Base-by-base conservation (phyloP, 805 yeast genomes). In the Pichia cephalocereana region DNA sequence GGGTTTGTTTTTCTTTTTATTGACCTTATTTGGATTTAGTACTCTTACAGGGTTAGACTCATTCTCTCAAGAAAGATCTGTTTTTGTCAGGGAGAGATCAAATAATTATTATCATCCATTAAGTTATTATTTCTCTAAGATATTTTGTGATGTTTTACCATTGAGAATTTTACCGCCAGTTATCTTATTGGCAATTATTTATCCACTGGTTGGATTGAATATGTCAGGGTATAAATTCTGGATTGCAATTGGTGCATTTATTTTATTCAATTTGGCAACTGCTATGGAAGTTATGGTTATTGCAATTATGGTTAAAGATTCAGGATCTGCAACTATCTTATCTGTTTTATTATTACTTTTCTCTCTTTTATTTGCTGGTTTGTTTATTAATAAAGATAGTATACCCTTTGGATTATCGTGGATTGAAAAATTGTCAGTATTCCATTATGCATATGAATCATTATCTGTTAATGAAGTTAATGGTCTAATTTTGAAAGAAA, bases 371-470 rank as follows among this genome's bases (percentile, higher is more conserved):
- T 93, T 93, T 71, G 96, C 98, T 1, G 99, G 99, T 0, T 71
- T 93, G 51, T 93, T 93, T 62, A 80, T 93, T 59, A 91, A 91
- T 63, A 87, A 89, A 47, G 88, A 86, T 44, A 63, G 70, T 2
- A 67, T 67, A 41, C 72, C 72, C 2, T 39, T 59, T 27, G 66
- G 67, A 23, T 77, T 89, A 49, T 77, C 77, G 47, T 82, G 86
- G 77, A 70, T 90, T 54, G 89, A 89, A 66, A 85, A 84, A 70
- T 64, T 90, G 26, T 89, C 97, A 1, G 79, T 91, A 46, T 93
- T 91, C 74, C 98, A 93, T 65, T 93, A 89, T 61, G 97, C 96
- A 0, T 93, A 91, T 63, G 99, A 93, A 63, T 87, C 97, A 0
- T 70, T 93, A 54, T 75, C 89, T 4, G 90, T 93, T 47, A 93